Evolutionary conservation across 768 basidiomycete genomes (phyloP).

Genomic region (Tricholoma furcatifolium): DNA sequence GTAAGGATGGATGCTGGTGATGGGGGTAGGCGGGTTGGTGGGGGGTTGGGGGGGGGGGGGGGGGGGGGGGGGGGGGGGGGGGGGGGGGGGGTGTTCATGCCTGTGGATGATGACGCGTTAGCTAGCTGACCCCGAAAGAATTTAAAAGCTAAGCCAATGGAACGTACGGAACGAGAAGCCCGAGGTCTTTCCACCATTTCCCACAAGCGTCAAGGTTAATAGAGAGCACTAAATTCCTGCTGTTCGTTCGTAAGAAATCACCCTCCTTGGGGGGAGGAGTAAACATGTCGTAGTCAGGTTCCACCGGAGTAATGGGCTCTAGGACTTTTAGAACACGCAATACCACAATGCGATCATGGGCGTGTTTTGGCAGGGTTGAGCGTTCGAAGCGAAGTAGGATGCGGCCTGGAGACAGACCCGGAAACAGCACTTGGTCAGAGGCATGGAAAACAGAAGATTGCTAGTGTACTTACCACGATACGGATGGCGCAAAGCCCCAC

Average conservation of each 20-base stretch:
- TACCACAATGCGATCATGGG: not conserved
- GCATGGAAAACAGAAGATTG: not conserved
- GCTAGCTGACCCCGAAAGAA: too few relatives aligned
- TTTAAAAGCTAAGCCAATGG: too few relatives aligned
- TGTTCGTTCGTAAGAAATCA: not conserved
- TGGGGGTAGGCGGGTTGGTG: too few relatives aligned
- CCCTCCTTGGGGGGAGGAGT: slow-evolving; percentile 1
- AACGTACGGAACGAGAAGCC: too few relatives aligned
- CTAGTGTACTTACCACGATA: slow-evolving; percentile 4
- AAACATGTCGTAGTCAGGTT: slow-evolving; percentile 4
- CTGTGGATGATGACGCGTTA: too few relatives aligned
- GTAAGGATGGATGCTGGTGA: too few relatives aligned
- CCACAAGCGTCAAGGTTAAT: not conserved
- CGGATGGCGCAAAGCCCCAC: not conserved
- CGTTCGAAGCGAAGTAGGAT: slow-evolving; percentile 8
- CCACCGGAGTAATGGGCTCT: not conserved
- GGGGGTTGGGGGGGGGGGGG: too few relatives aligned
- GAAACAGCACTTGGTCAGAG: not conserved
- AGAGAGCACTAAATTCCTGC: not conserved
- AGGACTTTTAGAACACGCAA: slow-evolving; percentile 7
- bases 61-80: too few relatives aligned
- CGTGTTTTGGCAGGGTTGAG: not conserved
- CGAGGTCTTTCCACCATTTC: not conserved
- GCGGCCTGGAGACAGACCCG: not conserved
- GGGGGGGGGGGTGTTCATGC: too few relatives aligned